Base-by-base conservation (phyloP, 192 early-diverging fungal species). In the Coemansia sp. region DNA sequence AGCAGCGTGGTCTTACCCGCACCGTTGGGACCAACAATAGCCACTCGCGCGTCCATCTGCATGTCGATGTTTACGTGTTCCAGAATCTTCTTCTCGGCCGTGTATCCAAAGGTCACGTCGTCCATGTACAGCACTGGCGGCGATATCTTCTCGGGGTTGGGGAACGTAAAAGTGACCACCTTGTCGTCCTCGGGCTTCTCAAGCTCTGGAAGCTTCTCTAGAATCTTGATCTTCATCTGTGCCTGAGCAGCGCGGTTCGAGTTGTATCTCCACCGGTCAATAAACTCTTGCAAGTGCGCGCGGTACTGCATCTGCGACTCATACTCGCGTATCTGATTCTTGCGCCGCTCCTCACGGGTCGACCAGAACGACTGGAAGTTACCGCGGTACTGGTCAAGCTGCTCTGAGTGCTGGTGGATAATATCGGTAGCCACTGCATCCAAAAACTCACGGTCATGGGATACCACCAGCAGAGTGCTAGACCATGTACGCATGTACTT, bases 251-350 rank as follows among this genome's bases (percentile, higher is more conserved):
- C 93, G 43, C 93, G 86, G 64, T 97, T 99, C 31, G 97, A 94
- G 74, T 99, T 99, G 75, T 99, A 99, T 69, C 97, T 84, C 97
- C 97, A 99, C 37, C 94, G 87, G 70, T 98, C 97, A 72, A 99
- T 97, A 70, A 97, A 99, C 12, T 92, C 97, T 64, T 99, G 96
- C 79, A 98, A 77, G 76, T 99, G 95, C 69, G 93, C 87, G 22
- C 94, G 89, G 76, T 94, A 93, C 73, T 92, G 87, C 69, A 95
- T 78, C 80, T 99, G 97, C 27, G 94, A 86, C 83, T 99, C 94
- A 74, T 98, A 99, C 76, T 99, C 97, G 61, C 93, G 85, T 37
- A 93, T 70, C 72, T 93, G 92, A 68, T 92, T 90, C 82, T 91
- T 93, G 59, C 89, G 88, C 66, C 96, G 89, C 71, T 99, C 97